Base-by-base conservation (phyloP, 2,329 filamentous ascomycete species). In the Parasarocladium wereldwijsianum region DNA sequence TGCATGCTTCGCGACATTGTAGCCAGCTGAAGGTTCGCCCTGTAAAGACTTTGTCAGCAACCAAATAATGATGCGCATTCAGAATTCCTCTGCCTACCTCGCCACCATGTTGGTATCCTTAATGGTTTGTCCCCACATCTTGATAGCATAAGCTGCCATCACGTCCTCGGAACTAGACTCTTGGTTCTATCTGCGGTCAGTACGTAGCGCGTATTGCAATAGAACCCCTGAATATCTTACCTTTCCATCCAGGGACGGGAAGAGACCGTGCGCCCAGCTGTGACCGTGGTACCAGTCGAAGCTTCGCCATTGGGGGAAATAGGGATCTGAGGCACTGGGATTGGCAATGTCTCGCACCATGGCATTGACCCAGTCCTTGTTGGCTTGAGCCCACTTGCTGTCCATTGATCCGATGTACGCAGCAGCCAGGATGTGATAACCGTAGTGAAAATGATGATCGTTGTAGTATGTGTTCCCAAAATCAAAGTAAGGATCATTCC, bases 211-310 rank as follows among this genome's bases (percentile, higher is more conserved):
- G n/a, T n/a, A n/a, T n/a, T n/a, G n/a, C n/a, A n/a, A n/a, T n/a
- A 13, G 4, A 1, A 24, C n/a, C 8, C 20, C 8, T n/a, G 20
- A 22, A 22, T 7, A 29, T 29, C 27, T 31, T 24, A 59, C 73
- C 55, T 86, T 86, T 36, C 82, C 81, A 49, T 87, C 79, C 30
- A 58, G 60, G 22, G 68, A 64, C 37, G 79, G 69, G 42, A 72
- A 81, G 5, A 87, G 55, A 2, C 82, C 82, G 32, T 82, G 84
- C 2, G 87, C 87, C 84, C 87, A 94, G 34, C 77, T 85, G 61
- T 96, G 90, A 2, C 87, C 90, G 45, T 92, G 75, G 51, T 76
- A 96, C 83, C 84, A 94, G 54, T 96, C 90, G 46, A 94, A 96
- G 33, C 63, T 71, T 29, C 90, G 71, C 36, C 68, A 86, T 41